Evolutionary conservation across 495 filamentous ascomycete species (phyloP).

Genomic region (Penicillium odoratum): DNA sequence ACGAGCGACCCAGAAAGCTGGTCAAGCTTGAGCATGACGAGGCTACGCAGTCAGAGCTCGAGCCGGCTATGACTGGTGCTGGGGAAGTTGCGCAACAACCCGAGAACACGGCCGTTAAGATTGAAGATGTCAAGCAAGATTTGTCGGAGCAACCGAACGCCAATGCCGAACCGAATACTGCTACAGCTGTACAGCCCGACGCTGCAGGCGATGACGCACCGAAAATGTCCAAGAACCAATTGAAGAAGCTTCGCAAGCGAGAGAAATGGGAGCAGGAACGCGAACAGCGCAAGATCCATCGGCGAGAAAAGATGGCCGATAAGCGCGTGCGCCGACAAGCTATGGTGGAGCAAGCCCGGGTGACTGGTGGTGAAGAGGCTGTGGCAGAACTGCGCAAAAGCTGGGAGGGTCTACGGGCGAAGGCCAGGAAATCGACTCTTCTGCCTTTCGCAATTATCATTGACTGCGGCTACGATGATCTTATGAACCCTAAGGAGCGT

Average conservation of each 20-base stretch:
- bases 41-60: conserved; percentile 18
- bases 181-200: conserved; percentile 10
- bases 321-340: conserved; percentile 60
- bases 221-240: conserved; percentile 73
- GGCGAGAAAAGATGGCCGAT: conserved; percentile 68
- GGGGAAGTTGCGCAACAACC: conserved; percentile 9
- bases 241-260: conserved; percentile 68
- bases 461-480: conserved; percentile 88
- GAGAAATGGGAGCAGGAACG: conserved; percentile 68
- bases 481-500: conserved; percentile 83
- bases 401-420: conserved; percentile 27
- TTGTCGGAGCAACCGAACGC: background rate
- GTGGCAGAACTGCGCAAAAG: conserved; percentile 37
- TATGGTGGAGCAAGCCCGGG: conserved; percentile 34
- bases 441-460: conserved; percentile 78
- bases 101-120: background rate
- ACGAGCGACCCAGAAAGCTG: conserved; percentile 54
- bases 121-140: conserved; percentile 6
- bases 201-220: conserved; percentile 23
- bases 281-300: conserved; percentile 65
- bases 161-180: background rate
- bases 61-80: conserved; percentile 38
- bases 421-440: conserved; percentile 41
- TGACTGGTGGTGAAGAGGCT: conserved; percentile 30
- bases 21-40: conserved; percentile 43